Base-by-base conservation (phyloP, 176 grass and related monocot species). In the Bothriochloa decipiens region DNA sequence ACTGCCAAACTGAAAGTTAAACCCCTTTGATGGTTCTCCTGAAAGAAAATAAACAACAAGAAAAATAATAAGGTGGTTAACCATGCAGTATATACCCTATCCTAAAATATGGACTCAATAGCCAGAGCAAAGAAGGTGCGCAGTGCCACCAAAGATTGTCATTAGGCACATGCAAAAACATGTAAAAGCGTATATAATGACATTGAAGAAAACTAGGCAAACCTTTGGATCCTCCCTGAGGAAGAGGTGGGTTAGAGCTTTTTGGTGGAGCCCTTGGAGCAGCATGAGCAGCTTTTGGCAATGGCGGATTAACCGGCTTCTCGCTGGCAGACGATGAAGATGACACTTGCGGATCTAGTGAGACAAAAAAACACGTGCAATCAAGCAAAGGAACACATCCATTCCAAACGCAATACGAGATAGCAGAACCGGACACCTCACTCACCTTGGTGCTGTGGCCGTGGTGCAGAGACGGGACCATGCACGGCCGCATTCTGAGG, bases 1-100 rank as follows among this genome's bases (percentile, higher is more conserved):
- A 57, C 91, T 90, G 29, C 96, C 96, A 85, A 99, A 99, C 49
- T 99, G 96, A 78, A 99, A 89, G 37, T 74, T 76, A 86, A 92
- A 85, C 72, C 72, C 82, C 76, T 85, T 85, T 15, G 89, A 69
- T 60, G 87, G 11, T 79, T 92, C 96, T 28, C 84, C 96, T 99
- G 88, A 64, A 85, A 89, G 85, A 33, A 75, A 86, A 50, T 50
- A 79, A 65, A 78, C 50, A 70, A 63, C 15, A 25, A 46, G 15
- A 22, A 78, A 73, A 66, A 25, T 49, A 66, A 25, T 49, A 52
- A 82, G 37, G 18, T 20, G n/a, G 28, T 71, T 73, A 82, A 77
- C 8, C 45, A 86, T 46, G 82, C 17, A 61, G 47, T 63, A 74
- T 53, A 36, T 11, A 58, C 55, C 58, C 11, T 72, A 65, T 50